Evolutionary conservation across 2,329 filamentous ascomycete genomes (phyloP), one percentile per base, ranked within the genome.

Genomic region (Trichoderma afroharzianum): DNA sequence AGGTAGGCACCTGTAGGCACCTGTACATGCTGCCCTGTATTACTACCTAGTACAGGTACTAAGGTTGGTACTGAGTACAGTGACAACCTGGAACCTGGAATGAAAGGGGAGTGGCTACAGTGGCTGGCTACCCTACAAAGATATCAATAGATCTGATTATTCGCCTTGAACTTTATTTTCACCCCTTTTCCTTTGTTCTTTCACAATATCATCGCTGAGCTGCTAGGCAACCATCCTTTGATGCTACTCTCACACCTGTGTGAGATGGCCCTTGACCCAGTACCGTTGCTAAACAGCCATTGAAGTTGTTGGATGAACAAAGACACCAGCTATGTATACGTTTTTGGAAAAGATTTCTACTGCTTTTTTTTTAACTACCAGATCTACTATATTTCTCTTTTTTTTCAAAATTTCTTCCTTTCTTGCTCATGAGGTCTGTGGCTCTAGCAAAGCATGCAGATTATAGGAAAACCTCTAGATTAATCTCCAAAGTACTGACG

Each of bases 401-500:
- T 71, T 79, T 75, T 76, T 59, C 53, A 26, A 26, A 57, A 59
- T 18, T 74, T 77, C 72, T 76, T 74, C 63, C 11, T 68, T 21
- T 71, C 7, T 55, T 47, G 33, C 15, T 47, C 33, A 43, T 43
- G 9, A 47, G 11, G 11, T 47, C 24, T 33, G n/a, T 50, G 21
- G 21, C 24, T 36, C 62, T 33, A 15, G 55, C 33, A 6, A 12
- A 50, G 21, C n/a, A 62, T 14, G 57, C 47, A 53, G 61, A 70
- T 72, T 86, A 97, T 83, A 98, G 86, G 87, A 99, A 97, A 75
- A 93, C 89, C 83, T 98, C 95, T 36, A 98, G 88, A 82, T 98
- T 97, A 80, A 99, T 88, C 85, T 99, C 96, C 76, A 99, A 84
- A 57, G 93, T 94, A 83, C 94, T 98, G 77, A 97, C 94, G 55